Conservation (phyloP, 257 asterid genomes). For the Solanum acaule region DNA sequence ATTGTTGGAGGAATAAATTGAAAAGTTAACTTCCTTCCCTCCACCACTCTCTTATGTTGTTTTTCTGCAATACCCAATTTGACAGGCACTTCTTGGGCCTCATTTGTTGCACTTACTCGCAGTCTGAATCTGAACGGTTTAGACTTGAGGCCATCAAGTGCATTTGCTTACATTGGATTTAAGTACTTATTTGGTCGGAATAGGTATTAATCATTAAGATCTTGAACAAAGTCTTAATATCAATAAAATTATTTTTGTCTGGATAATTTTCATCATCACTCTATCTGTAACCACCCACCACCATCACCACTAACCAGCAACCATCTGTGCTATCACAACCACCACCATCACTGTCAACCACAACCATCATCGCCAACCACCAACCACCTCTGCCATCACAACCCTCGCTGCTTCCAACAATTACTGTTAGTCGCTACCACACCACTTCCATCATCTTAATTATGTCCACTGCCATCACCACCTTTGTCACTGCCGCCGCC, state of each 20-base stretch:
- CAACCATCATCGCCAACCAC: not conserved
- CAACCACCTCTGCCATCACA: not conserved
- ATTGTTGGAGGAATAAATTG: not conserved
- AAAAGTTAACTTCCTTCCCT: not conserved
- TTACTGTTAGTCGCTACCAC: not conserved
- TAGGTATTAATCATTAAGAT: not conserved
- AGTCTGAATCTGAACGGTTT: not conserved
- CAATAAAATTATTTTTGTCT: not conserved
- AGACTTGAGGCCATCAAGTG: not conserved
- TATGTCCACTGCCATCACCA: not conserved
- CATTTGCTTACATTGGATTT: not conserved
- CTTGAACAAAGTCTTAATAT: not conserved
- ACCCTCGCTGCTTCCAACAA: not conserved
- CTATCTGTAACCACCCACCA: not conserved
- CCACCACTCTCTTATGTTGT: not conserved
- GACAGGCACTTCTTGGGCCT: not conserved
- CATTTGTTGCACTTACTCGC: not conserved
- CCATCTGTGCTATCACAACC: too few relatives aligned
- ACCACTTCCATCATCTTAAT: not conserved
- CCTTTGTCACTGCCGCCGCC: not conserved
- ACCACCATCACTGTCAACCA: not conserved
- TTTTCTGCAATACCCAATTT: not conserved
- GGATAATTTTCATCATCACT: not conserved
- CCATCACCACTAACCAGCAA: too few relatives aligned
- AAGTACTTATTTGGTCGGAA: not conserved